Evolutionary conservation across 331 rosid species (phyloP).

Genomic region (Telfairia occidentalis): DNA sequence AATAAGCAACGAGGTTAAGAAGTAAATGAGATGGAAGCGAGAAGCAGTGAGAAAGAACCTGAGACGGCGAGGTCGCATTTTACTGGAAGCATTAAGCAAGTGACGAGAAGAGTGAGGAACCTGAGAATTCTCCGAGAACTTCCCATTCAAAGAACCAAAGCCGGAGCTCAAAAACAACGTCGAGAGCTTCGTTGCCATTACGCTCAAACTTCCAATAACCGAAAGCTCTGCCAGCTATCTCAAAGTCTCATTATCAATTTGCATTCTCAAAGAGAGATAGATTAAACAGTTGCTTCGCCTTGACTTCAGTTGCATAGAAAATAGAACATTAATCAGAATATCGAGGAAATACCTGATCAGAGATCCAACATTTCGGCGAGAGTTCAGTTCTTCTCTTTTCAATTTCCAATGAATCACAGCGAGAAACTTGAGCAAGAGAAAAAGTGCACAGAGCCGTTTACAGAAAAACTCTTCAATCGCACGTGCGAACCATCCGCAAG

Average conservation of each 20-base stretch:
- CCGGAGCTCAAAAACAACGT: slow-evolving; percentile 53
- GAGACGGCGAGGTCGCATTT: slow-evolving; percentile 44
- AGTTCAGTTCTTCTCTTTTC: neutral
- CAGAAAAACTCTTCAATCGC: neutral
- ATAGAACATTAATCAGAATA: neutral
- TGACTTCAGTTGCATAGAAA: slow-evolving; percentile 3
- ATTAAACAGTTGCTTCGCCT: slow-evolving; percentile 5
- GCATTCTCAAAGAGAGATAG: neutral
- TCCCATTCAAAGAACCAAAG: slow-evolving; percentile 24
- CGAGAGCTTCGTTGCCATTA: slow-evolving; percentile 54
- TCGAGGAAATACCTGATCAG: neutral
- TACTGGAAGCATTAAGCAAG: slow-evolving; percentile 41
- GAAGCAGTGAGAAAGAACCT: slow-evolving; percentile 26
- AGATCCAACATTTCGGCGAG: neutral
- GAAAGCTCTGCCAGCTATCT: slow-evolving; percentile 2
- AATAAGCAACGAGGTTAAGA: neutral
- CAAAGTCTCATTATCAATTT: neutral
- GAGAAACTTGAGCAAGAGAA: neutral
- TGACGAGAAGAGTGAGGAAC: slow-evolving; percentile 26
- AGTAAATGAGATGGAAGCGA: neutral
- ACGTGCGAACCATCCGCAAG: slow-evolving; percentile 3
- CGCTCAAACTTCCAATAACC: neutral
- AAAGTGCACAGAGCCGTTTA: neutral
- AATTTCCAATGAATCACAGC: neutral
- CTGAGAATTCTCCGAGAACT: slow-evolving; percentile 13